These are phyloP conservation scores for Botryotinia globosa DNA, from an alignment of 2,329 filamentous ascomycete genomes.

Conservation along the genomic window DNA sequence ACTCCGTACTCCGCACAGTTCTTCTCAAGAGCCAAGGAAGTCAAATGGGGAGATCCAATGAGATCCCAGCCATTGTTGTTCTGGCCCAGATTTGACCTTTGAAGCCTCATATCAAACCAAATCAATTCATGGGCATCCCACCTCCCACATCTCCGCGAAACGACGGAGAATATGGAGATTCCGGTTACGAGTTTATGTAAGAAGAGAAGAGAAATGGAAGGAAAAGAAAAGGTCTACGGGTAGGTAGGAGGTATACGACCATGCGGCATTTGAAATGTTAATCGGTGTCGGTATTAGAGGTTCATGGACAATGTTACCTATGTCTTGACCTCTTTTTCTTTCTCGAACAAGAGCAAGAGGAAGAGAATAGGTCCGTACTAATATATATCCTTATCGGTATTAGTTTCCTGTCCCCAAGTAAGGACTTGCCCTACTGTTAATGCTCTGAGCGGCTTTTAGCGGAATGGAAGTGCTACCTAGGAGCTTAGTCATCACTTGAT, in stretches of 20 bases:
- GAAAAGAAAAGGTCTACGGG: too few species aligned
- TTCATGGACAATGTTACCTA: neutral
- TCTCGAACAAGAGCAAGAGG: too few species aligned
- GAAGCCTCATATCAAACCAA: neutral
- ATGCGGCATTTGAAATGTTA: neutral
- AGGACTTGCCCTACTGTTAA: neutral
- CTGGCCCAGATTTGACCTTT: neutral
- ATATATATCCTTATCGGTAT: neutral
- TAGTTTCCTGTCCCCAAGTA: neutral
- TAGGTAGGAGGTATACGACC: too few species aligned
- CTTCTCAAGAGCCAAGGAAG: neutral
- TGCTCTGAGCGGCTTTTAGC: conserved; percentile 1
- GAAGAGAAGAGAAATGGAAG: too few species aligned
- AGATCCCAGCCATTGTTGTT: neutral
- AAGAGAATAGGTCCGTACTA: too few species aligned
- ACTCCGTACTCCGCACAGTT: neutral
- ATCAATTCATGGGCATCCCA: neutral
- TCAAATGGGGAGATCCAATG: neutral
- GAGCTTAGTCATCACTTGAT: neutral
- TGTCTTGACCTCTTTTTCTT: neutral
- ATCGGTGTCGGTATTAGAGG: neutral
- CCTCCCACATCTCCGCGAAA: conserved; percentile 15
- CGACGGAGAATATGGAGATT: conserved; percentile 10
- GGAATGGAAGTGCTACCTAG: neutral
- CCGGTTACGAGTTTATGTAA: neutral